These are phyloP conservation scores for Bruguiera gymnorhiza DNA, from an alignment of 345 rosid genomes.

Conservation along the genomic window DNA sequence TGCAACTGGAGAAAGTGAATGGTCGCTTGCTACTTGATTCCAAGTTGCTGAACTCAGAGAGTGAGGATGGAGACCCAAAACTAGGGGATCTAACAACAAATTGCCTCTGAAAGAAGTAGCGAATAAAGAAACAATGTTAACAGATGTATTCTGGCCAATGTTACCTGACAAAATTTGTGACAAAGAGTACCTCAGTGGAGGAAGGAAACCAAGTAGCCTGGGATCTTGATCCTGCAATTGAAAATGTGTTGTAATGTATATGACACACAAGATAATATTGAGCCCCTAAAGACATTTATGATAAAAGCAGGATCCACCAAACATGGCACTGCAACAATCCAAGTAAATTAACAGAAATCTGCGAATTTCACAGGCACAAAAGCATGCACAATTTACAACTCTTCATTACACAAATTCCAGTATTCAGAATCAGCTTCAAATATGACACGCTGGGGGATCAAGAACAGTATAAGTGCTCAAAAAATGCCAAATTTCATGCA, in stretches of 20 bases:
- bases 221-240: slow-evolving; percentile 43
- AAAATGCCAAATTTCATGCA: no score
- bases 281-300: neutral
- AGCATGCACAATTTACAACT: no score
- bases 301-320: no score
- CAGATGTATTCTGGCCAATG: slow-evolving; percentile 6
- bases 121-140: slow-evolving; percentile 8
- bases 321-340: no score
- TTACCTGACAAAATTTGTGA: slow-evolving; percentile 2
- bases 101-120: slow-evolving; percentile 41
- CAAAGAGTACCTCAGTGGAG: slow-evolving; percentile 48
- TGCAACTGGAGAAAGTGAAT: slow-evolving; percentile 34
- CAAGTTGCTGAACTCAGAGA: slow-evolving; percentile 47
- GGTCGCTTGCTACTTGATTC: slow-evolving; percentile 53
- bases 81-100: slow-evolving; percentile 40
- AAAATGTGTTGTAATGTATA: slow-evolving; percentile 7
- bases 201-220: slow-evolving; percentile 43
- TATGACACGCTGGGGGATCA: no score
- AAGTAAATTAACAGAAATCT: no score
- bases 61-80: slow-evolving; percentile 42
- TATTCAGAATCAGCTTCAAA: no score
- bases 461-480: no score
- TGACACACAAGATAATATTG: neutral
- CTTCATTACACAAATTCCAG: no score
- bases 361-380: no score